Evolutionary conservation across 176 grass and related monocot genomes (phyloP), one percentile per base, ranked within the genome.

Genomic region (Triticum urartu): DNA sequence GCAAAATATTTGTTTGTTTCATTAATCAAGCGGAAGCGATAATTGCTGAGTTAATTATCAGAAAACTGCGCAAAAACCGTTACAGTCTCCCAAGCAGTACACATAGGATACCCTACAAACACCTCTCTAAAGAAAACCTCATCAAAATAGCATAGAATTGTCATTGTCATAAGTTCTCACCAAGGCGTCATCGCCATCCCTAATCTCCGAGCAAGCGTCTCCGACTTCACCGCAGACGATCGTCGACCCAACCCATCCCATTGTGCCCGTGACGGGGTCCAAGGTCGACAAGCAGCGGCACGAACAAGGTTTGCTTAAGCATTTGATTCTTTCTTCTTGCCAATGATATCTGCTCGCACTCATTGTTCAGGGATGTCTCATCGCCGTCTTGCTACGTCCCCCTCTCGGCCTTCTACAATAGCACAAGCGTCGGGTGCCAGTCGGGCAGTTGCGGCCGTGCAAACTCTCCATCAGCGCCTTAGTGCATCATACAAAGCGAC

Each of bases 401-500:
- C 17, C 68, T 94, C 79, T 88, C 94, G 7, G 79, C 87, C 20
- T 94, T 96, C 89, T 96, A 94, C 79, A 88, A 54, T 80, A 72
- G 39, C 21, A 84, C 60, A 7, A 91, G 94, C 17, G 87, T 96
- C 50, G 10, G 75, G 9, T 94, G 91, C 62, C 91, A 87, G 68
- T 68, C 5, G 1, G 93, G 94, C 54, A 94, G 75, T 88, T 96
- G 89, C 52, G 85, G 54, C 38, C 90, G 91, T 68, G 84, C 45
- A 38, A 22, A 32, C 6, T 42, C 79, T 20, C 58, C 85, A 0
- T 12, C 82, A 14, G 7, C 85, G 34, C 47, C 85, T 7, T 54
- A 77, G 64, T 92, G 94, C 85, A 0, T 88, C 67, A 86, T 89
- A 91, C 21, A 90, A 76, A 39, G 3, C 26, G 33, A 56, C 50